phyloP scores from a whole-genome alignment of 2,329 filamentous ascomycete species.

The Calonectria crousiana region DNA sequence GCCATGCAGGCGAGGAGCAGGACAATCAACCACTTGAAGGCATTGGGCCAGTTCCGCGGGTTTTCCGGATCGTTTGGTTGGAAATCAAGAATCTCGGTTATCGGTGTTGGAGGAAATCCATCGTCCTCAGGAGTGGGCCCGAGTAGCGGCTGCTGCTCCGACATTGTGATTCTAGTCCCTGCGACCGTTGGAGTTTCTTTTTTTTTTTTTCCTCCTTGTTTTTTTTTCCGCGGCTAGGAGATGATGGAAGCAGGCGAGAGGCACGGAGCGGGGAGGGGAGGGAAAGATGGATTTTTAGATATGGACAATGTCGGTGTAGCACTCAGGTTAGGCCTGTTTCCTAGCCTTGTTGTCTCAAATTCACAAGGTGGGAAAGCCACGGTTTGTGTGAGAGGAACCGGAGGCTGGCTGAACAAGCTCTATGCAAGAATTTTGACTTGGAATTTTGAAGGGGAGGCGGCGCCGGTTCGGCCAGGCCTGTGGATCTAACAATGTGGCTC shows the following conservation, averaged over 20 bases:
- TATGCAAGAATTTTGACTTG: neutral
- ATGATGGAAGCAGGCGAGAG: neutral
- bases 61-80: slow-evolving; percentile 47
- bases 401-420: neutral
- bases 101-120: neutral
- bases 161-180: neutral
- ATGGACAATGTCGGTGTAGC: neutral
- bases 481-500: neutral
- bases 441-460: neutral
- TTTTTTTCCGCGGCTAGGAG: neutral
- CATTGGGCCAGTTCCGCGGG: slow-evolving; percentile 64
- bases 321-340: neutral
- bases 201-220: neutral
- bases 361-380: neutral
- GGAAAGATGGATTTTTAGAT: neutral
- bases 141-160: neutral
- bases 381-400: neutral
- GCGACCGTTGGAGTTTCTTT: neutral
- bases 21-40: slow-evolving; percentile 68
- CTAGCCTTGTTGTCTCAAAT: neutral
- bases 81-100: neutral
- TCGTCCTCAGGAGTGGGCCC: neutral
- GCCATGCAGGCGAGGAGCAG: slow-evolving; percentile 64
- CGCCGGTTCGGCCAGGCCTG: neutral
- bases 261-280: neutral